Evolutionary conservation across 768 basidiomycete species (phyloP), one percentile per base, ranked within the genome.

Genomic region (Cystobasidiopsis lactophilus): DNA sequence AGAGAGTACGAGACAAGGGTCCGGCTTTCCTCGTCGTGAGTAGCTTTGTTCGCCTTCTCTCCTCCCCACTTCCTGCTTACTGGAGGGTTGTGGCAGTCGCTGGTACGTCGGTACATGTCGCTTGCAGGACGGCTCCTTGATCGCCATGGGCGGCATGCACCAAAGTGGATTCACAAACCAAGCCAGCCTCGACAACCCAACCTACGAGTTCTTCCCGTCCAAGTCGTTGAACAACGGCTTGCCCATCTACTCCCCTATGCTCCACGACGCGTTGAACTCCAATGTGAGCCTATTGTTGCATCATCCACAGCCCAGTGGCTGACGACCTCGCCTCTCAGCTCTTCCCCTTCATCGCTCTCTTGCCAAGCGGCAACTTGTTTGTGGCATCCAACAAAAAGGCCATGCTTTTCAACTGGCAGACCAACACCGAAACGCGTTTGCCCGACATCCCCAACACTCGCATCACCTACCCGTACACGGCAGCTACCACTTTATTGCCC

Each of bases 401-500:
- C 2, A 73, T 75, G 23, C 58, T 83, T n/a, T n/a, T n/a, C n/a
- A n/a, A 68, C 53, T 57, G 65, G 35, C 62, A 65, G 46, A 59
- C 52, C 19, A 66, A 69, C 57, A 66, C 64, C 18, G 69, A 71
- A 59, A 59, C 54, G 1, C 57, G 54, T 19, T 57, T 71, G 3
- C 69, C 69, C 3, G 60, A 63, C 37, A 57, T 70, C n/a, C 69
- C 69, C 3, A 64, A 64, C 33, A 66, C 70, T n/a, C 78, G 84
- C 33, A 78, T 85, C 3, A 47, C 51, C 18, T 86, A 89, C 62
- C 86, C 86, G 9, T n/a, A n/a, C n/a, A 85, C 85, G 9, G 85
- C 83, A 30, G 89, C 80, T 0, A 74, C 74, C 2, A 81, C 81
- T 38, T 85, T 96, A 80, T 73, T 96, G 0, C 89, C 89, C 5